Evolutionary conservation across 345 rosid genomes (phyloP).

Genomic region (Citrus unshiu): DNA sequence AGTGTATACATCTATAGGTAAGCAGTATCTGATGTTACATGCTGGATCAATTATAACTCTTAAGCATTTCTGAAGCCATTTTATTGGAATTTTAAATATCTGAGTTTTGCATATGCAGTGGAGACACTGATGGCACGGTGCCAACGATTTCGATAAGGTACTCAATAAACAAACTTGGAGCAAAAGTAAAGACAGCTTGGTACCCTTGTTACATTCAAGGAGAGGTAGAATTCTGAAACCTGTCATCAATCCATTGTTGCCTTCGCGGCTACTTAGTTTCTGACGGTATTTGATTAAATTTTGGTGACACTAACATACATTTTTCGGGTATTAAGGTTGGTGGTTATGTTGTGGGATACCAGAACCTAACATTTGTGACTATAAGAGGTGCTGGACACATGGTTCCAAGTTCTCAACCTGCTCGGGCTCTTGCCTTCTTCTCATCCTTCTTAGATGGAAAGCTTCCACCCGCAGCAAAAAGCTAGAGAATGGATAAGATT

Average conservation of each 20-base stretch:
- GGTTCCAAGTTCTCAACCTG: constrained; percentile 19
- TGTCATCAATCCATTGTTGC: neutral
- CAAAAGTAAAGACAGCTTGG: neutral
- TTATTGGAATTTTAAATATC: neutral
- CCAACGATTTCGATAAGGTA: constrained; percentile 11
- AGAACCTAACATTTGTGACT: no score
- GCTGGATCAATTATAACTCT: neutral
- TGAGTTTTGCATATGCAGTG: neutral
- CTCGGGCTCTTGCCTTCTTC: constrained; percentile 15
- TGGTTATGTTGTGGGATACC: no score
- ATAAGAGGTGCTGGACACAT: constrained; percentile 4
- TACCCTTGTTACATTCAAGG: constrained; percentile 6
- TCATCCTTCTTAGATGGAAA: constrained; percentile 13
- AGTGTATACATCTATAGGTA: constrained; percentile 15
- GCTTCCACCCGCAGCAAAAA: neutral
- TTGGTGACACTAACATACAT: neutral
- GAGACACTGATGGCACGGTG: constrained; percentile 7
- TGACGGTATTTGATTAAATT: neutral
- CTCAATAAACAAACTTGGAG: constrained; percentile 4
- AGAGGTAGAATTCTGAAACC: constrained; percentile 3
- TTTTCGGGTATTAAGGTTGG: no score
- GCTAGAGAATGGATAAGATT: neutral
- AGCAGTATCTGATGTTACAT: neutral
- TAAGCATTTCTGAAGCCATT: no score
- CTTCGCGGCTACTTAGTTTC: no score